phyloP scores from a whole-genome alignment of 352 stramenopile species.

The Phytophthora chlamydospora region DNA sequence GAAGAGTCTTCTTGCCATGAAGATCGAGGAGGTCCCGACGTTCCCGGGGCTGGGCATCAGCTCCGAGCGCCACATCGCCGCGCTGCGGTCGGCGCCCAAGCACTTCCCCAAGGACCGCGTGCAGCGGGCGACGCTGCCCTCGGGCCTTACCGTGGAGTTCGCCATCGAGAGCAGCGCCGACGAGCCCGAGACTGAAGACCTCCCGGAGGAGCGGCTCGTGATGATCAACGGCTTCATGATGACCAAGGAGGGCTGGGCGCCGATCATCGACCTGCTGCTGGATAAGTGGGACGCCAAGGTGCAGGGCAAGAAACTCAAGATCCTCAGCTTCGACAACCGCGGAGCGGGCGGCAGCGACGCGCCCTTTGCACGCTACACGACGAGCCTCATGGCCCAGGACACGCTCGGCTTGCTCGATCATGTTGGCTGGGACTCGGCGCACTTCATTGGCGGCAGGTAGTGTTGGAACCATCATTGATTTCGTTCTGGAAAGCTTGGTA shows the following conservation, averaged over 20 bases:
- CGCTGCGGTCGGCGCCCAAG: constrained; percentile 38
- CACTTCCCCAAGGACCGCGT: constrained; percentile 38
- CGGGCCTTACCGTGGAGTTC: constrained; percentile 43
- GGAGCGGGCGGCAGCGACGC: constrained; percentile 47
- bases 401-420: constrained; percentile 46
- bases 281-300: constrained; percentile 33
- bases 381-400: constrained; percentile 56
- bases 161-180: constrained; percentile 22
- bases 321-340: constrained; percentile 61
- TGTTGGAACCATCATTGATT: not conserved
- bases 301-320: constrained; percentile 28
- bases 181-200: constrained; percentile 19
- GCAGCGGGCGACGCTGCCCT: constrained; percentile 25
- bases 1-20: constrained; percentile 12
- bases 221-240: constrained; percentile 52
- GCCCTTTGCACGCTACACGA: constrained; percentile 49
- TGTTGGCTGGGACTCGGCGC: constrained; percentile 45
- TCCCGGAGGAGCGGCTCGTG: constrained; percentile 43
- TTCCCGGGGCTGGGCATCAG: constrained; percentile 29
- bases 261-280: constrained; percentile 44
- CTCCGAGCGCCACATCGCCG: constrained; percentile 38
- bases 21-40: constrained; percentile 24
- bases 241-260: constrained; percentile 51
- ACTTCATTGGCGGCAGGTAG: constrained; percentile 47
- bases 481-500: not conserved